These are phyloP conservation scores for Claviceps spartinae DNA, from an alignment of 2,329 filamentous ascomycete species.

Conservation along the genomic window DNA sequence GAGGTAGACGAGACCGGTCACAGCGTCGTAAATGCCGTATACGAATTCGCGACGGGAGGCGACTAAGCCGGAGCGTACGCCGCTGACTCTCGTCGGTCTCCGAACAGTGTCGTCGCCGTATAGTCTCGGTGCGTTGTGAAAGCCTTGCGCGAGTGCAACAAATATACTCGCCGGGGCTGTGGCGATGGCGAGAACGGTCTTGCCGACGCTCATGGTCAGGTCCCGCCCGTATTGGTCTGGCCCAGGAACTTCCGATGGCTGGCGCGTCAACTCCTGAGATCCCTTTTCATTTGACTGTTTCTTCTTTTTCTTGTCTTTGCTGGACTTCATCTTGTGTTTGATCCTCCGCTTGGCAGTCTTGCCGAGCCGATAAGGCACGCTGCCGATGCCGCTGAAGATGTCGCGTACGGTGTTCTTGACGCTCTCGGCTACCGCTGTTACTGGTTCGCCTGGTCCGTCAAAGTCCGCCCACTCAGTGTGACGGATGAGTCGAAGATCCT, in stretches of 20 bases:
- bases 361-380: constrained; percentile 47
- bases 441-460: constrained; percentile 58
- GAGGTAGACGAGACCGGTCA: constrained; percentile 47
- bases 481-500: constrained; percentile 47
- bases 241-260: constrained; percentile 4
- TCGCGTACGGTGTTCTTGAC: constrained; percentile 44
- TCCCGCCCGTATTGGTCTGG: constrained; percentile 30
- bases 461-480: constrained; percentile 68
- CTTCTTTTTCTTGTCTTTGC: constrained; percentile 27
- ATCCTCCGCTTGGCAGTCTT: constrained; percentile 40
- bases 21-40: constrained; percentile 51
- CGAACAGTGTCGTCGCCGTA: constrained; percentile 60
- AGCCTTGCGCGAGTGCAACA: constrained; percentile 51
- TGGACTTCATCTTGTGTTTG: constrained; percentile 29
- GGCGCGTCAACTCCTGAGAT: not conserved
- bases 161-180: constrained; percentile 47
- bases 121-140: constrained; percentile 56
- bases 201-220: constrained; percentile 36
- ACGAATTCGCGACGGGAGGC: constrained; percentile 48
- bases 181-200: constrained; percentile 36
- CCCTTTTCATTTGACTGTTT: not conserved
- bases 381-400: constrained; percentile 48
- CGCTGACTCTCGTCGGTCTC: constrained; percentile 48
- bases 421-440: constrained; percentile 52
- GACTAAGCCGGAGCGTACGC: constrained; percentile 47